Evolutionary conservation across 2,329 filamentous ascomycete species (phyloP), one percentile per base, ranked within the genome.

Genomic region (Penicillium fuscoglaucum): DNA sequence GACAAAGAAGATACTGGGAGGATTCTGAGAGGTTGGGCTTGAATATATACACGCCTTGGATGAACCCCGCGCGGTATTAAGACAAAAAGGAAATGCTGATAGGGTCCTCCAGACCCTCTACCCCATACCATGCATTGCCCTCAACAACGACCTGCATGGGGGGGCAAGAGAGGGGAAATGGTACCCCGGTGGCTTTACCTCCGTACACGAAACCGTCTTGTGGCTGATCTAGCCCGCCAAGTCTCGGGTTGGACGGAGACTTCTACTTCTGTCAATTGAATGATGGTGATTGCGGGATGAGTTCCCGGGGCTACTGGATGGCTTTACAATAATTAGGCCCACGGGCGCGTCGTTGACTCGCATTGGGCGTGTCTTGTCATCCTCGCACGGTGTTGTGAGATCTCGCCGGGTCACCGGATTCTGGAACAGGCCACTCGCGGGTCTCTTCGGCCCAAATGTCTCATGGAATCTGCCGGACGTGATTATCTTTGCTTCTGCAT

Each of bases 341-440:
- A 54, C 60, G 45, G 60, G 51, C 51, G 48, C 13, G 31, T 59
- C 49, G 57, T 60, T 55, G 46, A 41, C 48, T 53, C 45, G 53
- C 52, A 59, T 59, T 52, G 61, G 59, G 59, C 46, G 26, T 52
- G 43, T 29, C 46, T 46, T 62, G 58, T 57, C 60, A 68, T 64
- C 66, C 66, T 67, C 61, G 66, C 60, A 67, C 61, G 61, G 58
- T 58, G 57, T 61, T 66, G 66, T 64, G 65, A 68, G 62, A 62
- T 59, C 55, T 63, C 58, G 60, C 54, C 60, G 66, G 66, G 64
- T 61, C 63, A 65, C 63, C 66, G 66, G 64, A 68, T 67, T 68
- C 52, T 67, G 49, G 63, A 67, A 64, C 59, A 61, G 64, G 61
- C 65, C 65, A 67, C 65, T 67, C 62, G 65, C 61, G 57, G 60